These are phyloP conservation scores for Russula olivacea DNA, from an alignment of 768 basidiomycete genomes.

Conservation along the genomic window DNA sequence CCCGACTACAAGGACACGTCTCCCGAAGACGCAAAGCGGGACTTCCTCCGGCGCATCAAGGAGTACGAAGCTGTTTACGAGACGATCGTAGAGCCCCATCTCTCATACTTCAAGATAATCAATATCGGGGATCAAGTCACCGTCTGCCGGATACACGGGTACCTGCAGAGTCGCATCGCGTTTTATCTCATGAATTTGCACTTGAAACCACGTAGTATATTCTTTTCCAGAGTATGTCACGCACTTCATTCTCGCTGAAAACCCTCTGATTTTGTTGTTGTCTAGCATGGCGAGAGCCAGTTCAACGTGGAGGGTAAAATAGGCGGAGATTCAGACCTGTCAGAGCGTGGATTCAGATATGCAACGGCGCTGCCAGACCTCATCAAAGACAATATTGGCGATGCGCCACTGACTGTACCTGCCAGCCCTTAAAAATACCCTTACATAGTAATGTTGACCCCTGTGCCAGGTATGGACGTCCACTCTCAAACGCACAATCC, in stretches of 20 bases:
- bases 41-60: constrained; percentile 87
- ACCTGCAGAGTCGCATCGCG: constrained; percentile 92
- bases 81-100: constrained; percentile 84
- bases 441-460: not conserved
- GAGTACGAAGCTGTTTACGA: constrained; percentile 96
- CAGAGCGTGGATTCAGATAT: constrained; percentile 79
- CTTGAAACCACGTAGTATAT: constrained; percentile 93
- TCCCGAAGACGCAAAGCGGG: constrained; percentile 75
- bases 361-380: constrained; percentile 79
- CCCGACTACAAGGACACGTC: constrained; percentile 94
- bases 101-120: constrained; percentile 86
- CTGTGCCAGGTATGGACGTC: constrained; percentile 91
- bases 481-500: constrained; percentile 88
- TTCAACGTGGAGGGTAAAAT: constrained; percentile 96
- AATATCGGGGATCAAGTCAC: constrained; percentile 92
- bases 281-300: constrained; percentile 94
- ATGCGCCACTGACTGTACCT: constrained; percentile 76
- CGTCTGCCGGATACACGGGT: constrained; percentile 83
- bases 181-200: constrained; percentile 99
- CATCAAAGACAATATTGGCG: constrained; percentile 86
- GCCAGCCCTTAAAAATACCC: not conserved
- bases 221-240: constrained; percentile 77
- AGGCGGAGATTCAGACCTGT: constrained; percentile 92
- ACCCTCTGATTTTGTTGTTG: constrained; percentile 12
- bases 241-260: not conserved